Percentiles rank a stretch among this genome's conserved stretches.
Evolutionary conservation across 371 early-diverging fungal species (phyloP).

Genomic region (Mortierella sp.): DNA sequence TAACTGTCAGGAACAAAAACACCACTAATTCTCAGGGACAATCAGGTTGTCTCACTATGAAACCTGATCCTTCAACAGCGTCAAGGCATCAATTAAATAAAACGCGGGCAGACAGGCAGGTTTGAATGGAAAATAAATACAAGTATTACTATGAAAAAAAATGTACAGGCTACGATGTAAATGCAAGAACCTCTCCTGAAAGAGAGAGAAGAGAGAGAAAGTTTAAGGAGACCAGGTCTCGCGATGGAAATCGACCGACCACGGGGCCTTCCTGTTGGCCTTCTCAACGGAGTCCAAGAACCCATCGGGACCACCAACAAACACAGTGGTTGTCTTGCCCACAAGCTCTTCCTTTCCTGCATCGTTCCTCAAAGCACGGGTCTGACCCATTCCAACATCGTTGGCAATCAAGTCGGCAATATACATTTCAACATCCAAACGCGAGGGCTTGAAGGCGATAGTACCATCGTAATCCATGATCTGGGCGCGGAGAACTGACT

Average conservation of each 20-base stretch:
- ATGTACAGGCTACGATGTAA: no score
- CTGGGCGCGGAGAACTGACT: constrained; percentile 8
- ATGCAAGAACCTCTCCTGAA: no score
- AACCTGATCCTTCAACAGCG: neutral
- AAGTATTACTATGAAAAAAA: neutral
- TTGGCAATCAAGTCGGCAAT: constrained; percentile 21
- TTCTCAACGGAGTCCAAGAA: constrained; percentile 49
- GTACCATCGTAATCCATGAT: constrained; percentile 20
- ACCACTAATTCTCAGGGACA: neutral
- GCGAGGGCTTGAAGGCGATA: neutral
- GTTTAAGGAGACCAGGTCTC: constrained; percentile 56
- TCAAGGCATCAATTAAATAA: no score
- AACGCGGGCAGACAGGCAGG: no score
- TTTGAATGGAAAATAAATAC: neutral
- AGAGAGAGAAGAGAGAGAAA: neutral
- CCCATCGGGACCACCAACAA: constrained; percentile 54
- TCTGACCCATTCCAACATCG: constrained; percentile 10
- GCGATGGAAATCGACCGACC: constrained; percentile 54
- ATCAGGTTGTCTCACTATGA: neutral
- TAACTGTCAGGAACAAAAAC: neutral
- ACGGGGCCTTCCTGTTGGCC: constrained; percentile 35
- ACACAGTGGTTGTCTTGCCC: constrained; percentile 28
- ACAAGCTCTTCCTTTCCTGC: constrained; percentile 23
- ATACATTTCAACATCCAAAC: constrained; percentile 22
- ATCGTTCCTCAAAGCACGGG: constrained; percentile 9